A percentile compares a stretch with the other conserved stretches of the same genome.
Evolutionary conservation across 1,284 basidiomycete species (phyloP).

Genomic region (Mycosarcoma maydis): DNA sequence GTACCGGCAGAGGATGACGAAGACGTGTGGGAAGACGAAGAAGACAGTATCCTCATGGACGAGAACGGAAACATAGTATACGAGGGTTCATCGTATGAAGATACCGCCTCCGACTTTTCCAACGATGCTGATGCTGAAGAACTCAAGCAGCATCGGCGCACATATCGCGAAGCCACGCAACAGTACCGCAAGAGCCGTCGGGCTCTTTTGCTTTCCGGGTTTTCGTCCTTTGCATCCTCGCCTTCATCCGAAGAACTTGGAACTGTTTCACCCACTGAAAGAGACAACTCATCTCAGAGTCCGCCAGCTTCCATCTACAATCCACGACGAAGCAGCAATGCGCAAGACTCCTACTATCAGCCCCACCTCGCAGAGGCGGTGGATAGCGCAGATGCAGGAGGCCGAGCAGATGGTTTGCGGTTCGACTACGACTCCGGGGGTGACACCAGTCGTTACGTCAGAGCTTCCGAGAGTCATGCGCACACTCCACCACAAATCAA

Average conservation of each 20-base stretch:
- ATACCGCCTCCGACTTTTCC: constrained; percentile 33
- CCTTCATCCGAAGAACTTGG: constrained; percentile 27
- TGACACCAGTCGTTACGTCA: neutral
- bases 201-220: constrained; percentile 42
- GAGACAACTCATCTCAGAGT: constrained; percentile 19
- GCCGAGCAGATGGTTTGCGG: constrained; percentile 11
- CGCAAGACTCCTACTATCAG: constrained; percentile 27
- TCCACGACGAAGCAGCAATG: neutral
- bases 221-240: constrained; percentile 38
- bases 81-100: constrained; percentile 22
- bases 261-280: constrained; percentile 12
- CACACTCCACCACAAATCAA: constrained; percentile 4
- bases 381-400: constrained; percentile 20
- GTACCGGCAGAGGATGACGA: constrained; percentile 35
- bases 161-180: constrained; percentile 43
- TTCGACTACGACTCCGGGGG: constrained; percentile 18
- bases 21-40: constrained; percentile 46
- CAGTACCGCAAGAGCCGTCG: constrained; percentile 48
- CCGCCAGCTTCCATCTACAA: constrained; percentile 27
- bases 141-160: constrained; percentile 16
- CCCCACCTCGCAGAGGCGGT: constrained; percentile 27
- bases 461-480: neutral
- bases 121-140: constrained; percentile 25
- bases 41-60: constrained; percentile 27
- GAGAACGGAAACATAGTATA: constrained; percentile 34